phyloP scores from a whole-genome alignment of 1,139 yeast species.

The Kodamaea arcana region DNA sequence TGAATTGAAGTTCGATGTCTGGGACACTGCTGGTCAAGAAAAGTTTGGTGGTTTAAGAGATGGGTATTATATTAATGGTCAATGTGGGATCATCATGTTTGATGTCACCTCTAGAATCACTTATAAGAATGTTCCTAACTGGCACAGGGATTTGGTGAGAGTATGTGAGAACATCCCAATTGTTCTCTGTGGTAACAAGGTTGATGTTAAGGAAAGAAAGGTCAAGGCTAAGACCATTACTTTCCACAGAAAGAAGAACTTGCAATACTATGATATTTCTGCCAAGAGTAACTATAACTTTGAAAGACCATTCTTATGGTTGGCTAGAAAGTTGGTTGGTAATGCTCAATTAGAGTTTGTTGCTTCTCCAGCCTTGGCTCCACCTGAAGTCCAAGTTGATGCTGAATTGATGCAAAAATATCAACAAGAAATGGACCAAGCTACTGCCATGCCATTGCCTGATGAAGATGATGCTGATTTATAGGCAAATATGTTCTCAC shows the following conservation, averaged over 20 bases:
- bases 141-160: constrained; percentile 99
- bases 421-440: constrained; percentile 99
- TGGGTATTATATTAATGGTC: constrained; percentile 98
- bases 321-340: constrained; percentile 98
- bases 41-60: constrained; percentile 99
- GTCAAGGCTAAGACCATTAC: constrained; percentile 99
- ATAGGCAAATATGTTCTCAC: too few relatives aligned
- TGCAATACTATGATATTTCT: constrained; percentile 98
- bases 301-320: constrained; percentile 99
- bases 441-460: constrained; percentile 98
- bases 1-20: constrained; percentile 97
- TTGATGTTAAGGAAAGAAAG: constrained; percentile 99
- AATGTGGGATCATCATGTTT: constrained; percentile 99
- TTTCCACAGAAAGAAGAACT: constrained; percentile 99
- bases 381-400: constrained; percentile 98
- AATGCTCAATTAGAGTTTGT: constrained; percentile 97
- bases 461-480: constrained; percentile 99
- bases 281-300: constrained; percentile 99
- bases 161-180: constrained; percentile 99
- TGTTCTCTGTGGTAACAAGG: constrained; percentile 98
- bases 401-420: constrained; percentile 94
- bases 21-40: constrained; percentile 99
- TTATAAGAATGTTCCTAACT: constrained; percentile 99
- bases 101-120: constrained; percentile 99
- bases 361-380: constrained; percentile 98